Percentiles rank a stretch among this genome's conserved stretches.
phyloP scores from a whole-genome alignment of 148 eudicot genomes.

The Bassia scoparia region DNA sequence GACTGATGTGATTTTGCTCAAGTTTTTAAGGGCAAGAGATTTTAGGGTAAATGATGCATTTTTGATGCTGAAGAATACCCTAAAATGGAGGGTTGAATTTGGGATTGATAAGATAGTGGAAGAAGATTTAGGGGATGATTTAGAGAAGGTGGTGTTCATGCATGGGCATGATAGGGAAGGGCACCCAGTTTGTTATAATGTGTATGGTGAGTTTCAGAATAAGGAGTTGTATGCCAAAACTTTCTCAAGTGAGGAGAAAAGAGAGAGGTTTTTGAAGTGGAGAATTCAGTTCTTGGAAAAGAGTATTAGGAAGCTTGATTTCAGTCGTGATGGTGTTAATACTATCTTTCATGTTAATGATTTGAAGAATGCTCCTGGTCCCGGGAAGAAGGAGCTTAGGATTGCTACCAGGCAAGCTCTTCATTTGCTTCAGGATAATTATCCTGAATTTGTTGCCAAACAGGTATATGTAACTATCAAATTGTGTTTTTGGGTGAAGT shows the following conservation, averaged over 20 bases:
- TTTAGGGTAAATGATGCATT: constrained; percentile 46
- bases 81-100: constrained; percentile 43
- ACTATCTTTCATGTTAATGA: constrained; percentile 48
- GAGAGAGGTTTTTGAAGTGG: constrained; percentile 42
- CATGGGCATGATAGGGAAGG: constrained; percentile 38
- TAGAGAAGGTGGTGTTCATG: constrained; percentile 39
- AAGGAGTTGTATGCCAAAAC: constrained; percentile 39
- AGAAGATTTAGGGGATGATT: constrained; percentile 19
- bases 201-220: constrained; percentile 47
- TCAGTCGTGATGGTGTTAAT: constrained; percentile 32
- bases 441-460: constrained; percentile 55
- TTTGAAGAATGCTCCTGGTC: constrained; percentile 52
- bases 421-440: constrained; percentile 50
- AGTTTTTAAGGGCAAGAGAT: constrained; percentile 46
- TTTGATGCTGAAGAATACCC: constrained; percentile 41
- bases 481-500: too few species aligned
- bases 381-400: constrained; percentile 37
- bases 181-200: constrained; percentile 48
- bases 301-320: constrained; percentile 49
- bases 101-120: constrained; percentile 33
- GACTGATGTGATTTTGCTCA: constrained; percentile 44
- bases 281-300: constrained; percentile 45
- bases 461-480: constrained; percentile 23
- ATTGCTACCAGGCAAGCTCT: constrained; percentile 41
- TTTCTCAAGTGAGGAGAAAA: constrained; percentile 41